These are phyloP conservation scores for Fusarium fujikuroi DNA, from an alignment of 2,329 filamentous ascomycete genomes.

Conservation along the genomic window DNA sequence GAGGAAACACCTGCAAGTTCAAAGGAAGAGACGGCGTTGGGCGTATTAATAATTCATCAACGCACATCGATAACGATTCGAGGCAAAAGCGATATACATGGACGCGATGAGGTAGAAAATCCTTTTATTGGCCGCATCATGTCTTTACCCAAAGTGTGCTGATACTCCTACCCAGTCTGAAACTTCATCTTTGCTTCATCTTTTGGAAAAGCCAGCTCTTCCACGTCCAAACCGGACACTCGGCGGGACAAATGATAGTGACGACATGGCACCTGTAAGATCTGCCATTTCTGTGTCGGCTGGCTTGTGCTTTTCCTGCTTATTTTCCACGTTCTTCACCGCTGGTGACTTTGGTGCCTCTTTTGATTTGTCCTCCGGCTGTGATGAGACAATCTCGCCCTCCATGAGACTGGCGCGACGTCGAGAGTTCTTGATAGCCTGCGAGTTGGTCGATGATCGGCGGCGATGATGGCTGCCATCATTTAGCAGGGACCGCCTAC, in stretches of 20 bases:
- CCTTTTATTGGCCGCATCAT: constrained; percentile 47
- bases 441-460: constrained; percentile 57
- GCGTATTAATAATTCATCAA: constrained; percentile 36
- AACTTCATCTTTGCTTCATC: constrained; percentile 45
- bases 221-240: constrained; percentile 73
- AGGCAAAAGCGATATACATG: constrained; percentile 15
- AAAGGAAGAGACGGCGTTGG: constrained; percentile 39
- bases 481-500: constrained; percentile 79
- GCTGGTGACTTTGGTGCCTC: constrained; percentile 31
- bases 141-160: constrained; percentile 49
- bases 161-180: constrained; percentile 45
- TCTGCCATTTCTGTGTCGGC: constrained; percentile 69
- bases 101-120: constrained; percentile 51
- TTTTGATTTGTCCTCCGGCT: constrained; percentile 23
- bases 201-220: constrained; percentile 63
- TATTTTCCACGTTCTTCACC: constrained; percentile 22
- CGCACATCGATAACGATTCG: constrained; percentile 5
- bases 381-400: constrained; percentile 28
- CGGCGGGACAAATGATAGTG: constrained; percentile 75
- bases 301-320: constrained; percentile 35
- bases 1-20: not conserved
- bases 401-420: constrained; percentile 50
- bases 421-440: constrained; percentile 49
- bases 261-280: constrained; percentile 74
- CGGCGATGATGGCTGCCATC: constrained; percentile 62